A percentile compares a stretch with the other conserved stretches of the same genome.
Conservation (phyloP, 768 basidiomycete genomes). For the Suillus tomentosus region DNA sequence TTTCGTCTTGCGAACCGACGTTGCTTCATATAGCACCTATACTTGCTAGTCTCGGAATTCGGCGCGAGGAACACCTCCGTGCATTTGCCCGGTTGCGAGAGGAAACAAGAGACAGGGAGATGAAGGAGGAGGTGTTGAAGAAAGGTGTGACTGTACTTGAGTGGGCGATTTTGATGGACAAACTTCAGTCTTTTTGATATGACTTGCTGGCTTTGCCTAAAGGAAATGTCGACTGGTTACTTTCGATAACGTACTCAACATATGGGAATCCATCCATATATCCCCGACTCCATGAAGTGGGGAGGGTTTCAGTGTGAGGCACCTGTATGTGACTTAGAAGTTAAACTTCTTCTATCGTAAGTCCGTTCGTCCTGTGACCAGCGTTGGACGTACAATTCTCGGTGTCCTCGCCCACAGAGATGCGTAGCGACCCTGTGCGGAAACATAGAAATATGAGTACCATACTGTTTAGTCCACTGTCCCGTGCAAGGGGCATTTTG, state of each 20-base stretch:
- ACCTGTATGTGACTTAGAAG: too few relatives aligned
- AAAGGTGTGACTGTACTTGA: slow-evolving; percentile 72
- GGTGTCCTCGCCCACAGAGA: too few relatives aligned
- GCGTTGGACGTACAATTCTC: too few relatives aligned
- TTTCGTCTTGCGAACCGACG: slow-evolving; percentile 65
- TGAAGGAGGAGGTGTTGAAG: slow-evolving; percentile 69
- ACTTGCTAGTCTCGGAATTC: slow-evolving; percentile 59
- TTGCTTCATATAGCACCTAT: slow-evolving; percentile 62
- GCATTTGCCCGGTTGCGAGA: slow-evolving; percentile 64
- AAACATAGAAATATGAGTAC: too few relatives aligned
- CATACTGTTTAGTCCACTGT: too few relatives aligned
- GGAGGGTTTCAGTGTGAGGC: too few relatives aligned
- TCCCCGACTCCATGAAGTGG: not conserved
- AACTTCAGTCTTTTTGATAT: slow-evolving; percentile 43
- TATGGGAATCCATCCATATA: not conserved
- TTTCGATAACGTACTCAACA: not conserved
- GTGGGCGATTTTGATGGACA: slow-evolving; percentile 78
- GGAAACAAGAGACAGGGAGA: slow-evolving; percentile 66
- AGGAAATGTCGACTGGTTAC: not conserved
- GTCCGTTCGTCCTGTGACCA: too few relatives aligned
- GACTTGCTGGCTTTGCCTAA: not conserved
- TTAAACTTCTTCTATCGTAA: too few relatives aligned
- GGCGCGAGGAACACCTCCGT: slow-evolving; percentile 58
- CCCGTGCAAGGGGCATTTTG: too few relatives aligned
- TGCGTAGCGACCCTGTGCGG: too few relatives aligned